phyloP scores from a whole-genome alignment of 441 rosid genomes.

The Brassica balearica region DNA sequence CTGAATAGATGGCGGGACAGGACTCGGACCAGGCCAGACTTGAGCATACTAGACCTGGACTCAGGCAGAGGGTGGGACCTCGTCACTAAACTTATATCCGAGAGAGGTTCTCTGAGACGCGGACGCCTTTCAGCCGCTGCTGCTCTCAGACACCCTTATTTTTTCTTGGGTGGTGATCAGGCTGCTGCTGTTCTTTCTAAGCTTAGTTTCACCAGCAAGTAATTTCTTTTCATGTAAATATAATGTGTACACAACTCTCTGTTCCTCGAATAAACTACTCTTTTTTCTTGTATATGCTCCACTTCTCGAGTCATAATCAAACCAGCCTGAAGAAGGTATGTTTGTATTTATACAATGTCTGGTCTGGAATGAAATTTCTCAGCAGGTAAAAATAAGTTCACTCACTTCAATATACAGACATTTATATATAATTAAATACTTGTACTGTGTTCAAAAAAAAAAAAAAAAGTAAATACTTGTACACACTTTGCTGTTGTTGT shows the following conservation, averaged over 20 bases:
- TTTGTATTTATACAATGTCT: background rate
- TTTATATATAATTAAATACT: background rate
- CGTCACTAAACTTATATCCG: conserved; percentile 80
- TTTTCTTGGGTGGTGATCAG: conserved; percentile 92
- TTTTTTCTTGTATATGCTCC: conserved; percentile 11
- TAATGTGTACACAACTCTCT: conserved; percentile 24
- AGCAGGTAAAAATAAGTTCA: conserved; percentile 16
- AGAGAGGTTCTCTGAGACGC: conserved; percentile 76
- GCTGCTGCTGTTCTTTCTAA: conserved; percentile 89
- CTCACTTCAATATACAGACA: conserved; percentile 11
- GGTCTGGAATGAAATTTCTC: conserved; percentile 13
- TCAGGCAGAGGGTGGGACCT: conserved; percentile 97
- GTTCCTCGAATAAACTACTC: conserved; percentile 1
- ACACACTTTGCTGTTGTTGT: background rate
- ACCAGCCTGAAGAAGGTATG: background rate
- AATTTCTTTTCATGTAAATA: conserved; percentile 34
- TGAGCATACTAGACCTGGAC: conserved; percentile 84
- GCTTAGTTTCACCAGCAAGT: conserved; percentile 68
- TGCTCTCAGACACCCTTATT: conserved; percentile 94
- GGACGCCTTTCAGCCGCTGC: conserved; percentile 97
- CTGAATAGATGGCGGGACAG: conserved; percentile 74
- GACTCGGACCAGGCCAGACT: conserved; percentile 80
- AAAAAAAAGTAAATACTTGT: background rate
- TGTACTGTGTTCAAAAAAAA: background rate
- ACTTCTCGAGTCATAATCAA: conserved; percentile 16